Percentiles rank a stretch among this genome's conserved stretches.
Evolutionary conservation across 1,284 basidiomycete genomes (phyloP).

Genomic region (Thelephora terrestris): DNA sequence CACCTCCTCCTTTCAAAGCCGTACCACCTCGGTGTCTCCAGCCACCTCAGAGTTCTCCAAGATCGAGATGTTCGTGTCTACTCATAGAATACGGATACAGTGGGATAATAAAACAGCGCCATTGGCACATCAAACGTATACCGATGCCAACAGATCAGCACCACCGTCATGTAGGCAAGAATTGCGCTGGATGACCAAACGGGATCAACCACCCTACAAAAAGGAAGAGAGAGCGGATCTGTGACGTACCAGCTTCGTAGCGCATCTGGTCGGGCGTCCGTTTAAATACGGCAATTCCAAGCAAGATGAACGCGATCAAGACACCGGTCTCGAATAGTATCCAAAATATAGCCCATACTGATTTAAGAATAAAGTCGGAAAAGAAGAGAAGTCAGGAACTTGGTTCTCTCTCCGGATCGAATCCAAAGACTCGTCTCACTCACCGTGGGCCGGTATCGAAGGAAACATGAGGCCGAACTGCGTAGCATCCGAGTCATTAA

Average conservation of each 20-base stretch:
- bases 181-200: constrained; percentile 11
- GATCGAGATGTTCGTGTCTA: too few species aligned
- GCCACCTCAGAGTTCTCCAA: too few species aligned
- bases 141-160: neutral
- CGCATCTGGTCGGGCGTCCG: constrained; percentile 27
- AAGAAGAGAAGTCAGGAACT: neutral
- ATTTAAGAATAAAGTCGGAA: constrained; percentile 1
- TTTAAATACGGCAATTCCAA: constrained; percentile 68
- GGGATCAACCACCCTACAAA: neutral
- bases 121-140: too few species aligned
- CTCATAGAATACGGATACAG: neutral
- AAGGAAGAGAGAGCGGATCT: neutral
- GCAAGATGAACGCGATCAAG: constrained; percentile 57
- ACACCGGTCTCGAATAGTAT: constrained; percentile 58
- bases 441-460: constrained; percentile 54
- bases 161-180: constrained; percentile 17
- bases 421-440: constrained; percentile 13
- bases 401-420: neutral
- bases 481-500: constrained; percentile 74
- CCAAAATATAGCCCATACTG: constrained; percentile 72
- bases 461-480: constrained; percentile 68
- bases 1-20: too few species aligned
- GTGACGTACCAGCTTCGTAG: constrained; percentile 27
- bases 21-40: too few species aligned
- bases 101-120: too few species aligned